A percentile compares a stretch with the other conserved stretches of the same genome.
phyloP scores from a whole-genome alignment of 176 grass and related monocot genomes.

The Oryza glaberrima region DNA sequence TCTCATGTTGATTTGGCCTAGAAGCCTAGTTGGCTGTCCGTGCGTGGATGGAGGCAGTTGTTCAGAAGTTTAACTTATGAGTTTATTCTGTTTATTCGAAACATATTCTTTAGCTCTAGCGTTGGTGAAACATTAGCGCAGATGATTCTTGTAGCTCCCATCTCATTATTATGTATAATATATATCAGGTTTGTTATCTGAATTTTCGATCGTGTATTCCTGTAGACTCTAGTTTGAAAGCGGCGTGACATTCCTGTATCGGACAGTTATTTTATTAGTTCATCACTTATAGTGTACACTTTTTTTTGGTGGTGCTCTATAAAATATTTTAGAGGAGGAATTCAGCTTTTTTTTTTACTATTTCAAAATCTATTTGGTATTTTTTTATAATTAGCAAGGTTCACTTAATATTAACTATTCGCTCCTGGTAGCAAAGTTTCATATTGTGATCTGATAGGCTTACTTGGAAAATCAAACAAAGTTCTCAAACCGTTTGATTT shows the following conservation, averaged over 20 bases:
- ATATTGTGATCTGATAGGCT: too few species aligned
- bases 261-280: background rate
- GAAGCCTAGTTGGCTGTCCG: background rate
- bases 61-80: slow-evolving; percentile 33
- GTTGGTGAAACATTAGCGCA: slow-evolving; percentile 15
- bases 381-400: too few species aligned
- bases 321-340: background rate
- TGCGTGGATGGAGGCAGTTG: slow-evolving; percentile 16
- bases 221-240: slow-evolving; percentile 7
- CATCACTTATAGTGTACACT: background rate
- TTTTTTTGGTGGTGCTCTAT: background rate
- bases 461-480: too few species aligned
- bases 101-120: slow-evolving; percentile 3
- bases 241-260: background rate
- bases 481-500: too few species aligned
- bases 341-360: background rate
- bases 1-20: background rate
- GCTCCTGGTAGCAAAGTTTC: too few species aligned
- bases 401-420: too few species aligned
- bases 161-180: slow-evolving; percentile 36
- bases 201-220: slow-evolving; percentile 5
- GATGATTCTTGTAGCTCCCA: slow-evolving; percentile 11
- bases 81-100: background rate
- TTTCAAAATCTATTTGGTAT: background rate
- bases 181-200: slow-evolving; percentile 27